Percentiles rank a stretch among this genome's conserved stretches.
These are phyloP conservation scores for Cladosporium sp. DNA, from an alignment of 2,329 filamentous ascomycete genomes.

Conservation along the genomic window DNA sequence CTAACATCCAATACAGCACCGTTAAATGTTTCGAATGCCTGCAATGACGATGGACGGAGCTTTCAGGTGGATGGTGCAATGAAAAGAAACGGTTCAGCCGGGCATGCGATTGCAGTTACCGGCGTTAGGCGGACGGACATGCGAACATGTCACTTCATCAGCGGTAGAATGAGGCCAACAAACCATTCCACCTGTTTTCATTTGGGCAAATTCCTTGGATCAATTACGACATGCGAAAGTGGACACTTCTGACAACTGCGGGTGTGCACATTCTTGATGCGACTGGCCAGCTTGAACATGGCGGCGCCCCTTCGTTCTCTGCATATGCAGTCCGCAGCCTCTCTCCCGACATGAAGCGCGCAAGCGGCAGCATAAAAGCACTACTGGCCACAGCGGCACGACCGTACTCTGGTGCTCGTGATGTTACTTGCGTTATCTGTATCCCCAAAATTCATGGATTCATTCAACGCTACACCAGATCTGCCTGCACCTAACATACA, in stretches of 20 bases:
- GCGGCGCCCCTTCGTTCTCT: no score
- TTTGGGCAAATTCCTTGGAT: neutral
- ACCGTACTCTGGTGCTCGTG: no score
- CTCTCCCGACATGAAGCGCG: no score
- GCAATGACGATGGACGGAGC: slow-evolving; percentile 13
- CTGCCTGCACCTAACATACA: neutral
- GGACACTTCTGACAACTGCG: neutral
- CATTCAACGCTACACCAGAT: neutral
- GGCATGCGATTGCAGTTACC: slow-evolving; percentile 12
- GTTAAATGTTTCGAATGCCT: slow-evolving; percentile 24
- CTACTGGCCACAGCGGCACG: no score
- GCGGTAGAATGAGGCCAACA: slow-evolving; percentile 12
- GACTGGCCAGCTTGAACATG: no score
- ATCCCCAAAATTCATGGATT: no score
- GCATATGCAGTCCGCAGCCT: no score
- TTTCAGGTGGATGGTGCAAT: slow-evolving; percentile 13
- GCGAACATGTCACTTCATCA: slow-evolving; percentile 13
- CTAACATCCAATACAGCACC: slow-evolving; percentile 25
- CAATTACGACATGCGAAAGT: neutral
- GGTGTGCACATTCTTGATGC: no score
- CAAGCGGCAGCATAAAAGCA: no score
- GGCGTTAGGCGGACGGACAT: slow-evolving; percentile 13
- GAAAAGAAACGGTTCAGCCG: slow-evolving; percentile 7
- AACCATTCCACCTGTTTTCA: slow-evolving; percentile 13
- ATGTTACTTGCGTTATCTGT: no score